phyloP scores from a whole-genome alignment of 805 yeast species.

The Saccharomycopsis selenospora region DNA sequence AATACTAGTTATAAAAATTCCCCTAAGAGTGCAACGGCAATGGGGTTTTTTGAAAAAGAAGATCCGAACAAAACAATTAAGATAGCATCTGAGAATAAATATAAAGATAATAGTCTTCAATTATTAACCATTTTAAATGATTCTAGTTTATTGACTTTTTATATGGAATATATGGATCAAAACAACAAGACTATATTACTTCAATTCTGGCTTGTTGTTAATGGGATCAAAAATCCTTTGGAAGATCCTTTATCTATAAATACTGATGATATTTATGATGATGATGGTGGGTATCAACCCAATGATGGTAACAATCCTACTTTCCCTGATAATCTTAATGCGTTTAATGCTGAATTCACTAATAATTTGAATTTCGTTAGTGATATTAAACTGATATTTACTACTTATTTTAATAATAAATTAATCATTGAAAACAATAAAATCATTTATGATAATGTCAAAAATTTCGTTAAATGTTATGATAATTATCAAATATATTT shows the following conservation, averaged over 20 bases:
- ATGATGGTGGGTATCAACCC: conserved; percentile 5
- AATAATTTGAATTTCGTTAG: conserved; percentile 14
- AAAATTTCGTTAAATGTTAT: conserved; percentile 14
- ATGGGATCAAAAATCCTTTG: conserved; percentile 64
- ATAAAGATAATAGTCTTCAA: conserved; percentile 24
- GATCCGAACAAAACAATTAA: conserved; percentile 4
- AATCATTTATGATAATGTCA: conserved; percentile 19
- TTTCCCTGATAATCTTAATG: conserved; percentile 10
- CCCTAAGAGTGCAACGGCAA: not conserved
- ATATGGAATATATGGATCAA: conserved; percentile 50
- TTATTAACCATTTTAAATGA: conserved; percentile 41
- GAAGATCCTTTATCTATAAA: conserved; percentile 33
- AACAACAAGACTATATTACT: conserved; percentile 39
- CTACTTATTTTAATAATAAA: conserved; percentile 17
- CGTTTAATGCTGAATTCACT: conserved; percentile 10
- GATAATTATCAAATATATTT: conserved; percentile 20
- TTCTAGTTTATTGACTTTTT: conserved; percentile 40
- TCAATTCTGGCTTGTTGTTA: conserved; percentile 62
- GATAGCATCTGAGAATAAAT: not conserved
- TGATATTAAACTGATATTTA: conserved; percentile 18
- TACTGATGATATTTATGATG: conserved; percentile 20
- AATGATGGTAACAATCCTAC: conserved; percentile 15
- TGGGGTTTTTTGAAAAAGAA: not conserved
- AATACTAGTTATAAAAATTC: not conserved
- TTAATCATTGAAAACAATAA: conserved; percentile 19